phyloP scores from a whole-genome alignment of 2,329 filamentous ascomycete genomes.

The Lithohypha guttulata region DNA sequence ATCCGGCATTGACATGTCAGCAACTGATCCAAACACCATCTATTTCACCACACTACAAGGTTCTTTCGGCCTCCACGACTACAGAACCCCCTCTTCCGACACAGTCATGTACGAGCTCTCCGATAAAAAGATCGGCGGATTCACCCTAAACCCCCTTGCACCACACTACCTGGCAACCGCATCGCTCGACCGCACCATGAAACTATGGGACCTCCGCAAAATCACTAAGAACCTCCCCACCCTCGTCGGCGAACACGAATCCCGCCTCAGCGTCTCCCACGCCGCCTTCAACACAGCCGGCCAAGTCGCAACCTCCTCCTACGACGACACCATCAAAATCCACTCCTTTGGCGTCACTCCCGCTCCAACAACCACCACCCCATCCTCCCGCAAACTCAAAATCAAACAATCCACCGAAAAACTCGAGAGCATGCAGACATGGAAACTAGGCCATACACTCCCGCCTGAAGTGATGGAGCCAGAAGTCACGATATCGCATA shows the following conservation, averaged over 20 bases:
- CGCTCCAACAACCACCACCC: not conserved
- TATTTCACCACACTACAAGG: constrained; percentile 84
- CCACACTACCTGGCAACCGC: constrained; percentile 81
- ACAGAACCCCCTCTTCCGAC: constrained; percentile 47
- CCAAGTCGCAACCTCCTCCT: constrained; percentile 81
- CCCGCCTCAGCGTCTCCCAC: constrained; percentile 77
- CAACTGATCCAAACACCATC: constrained; percentile 58
- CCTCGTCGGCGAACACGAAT: constrained; percentile 70
- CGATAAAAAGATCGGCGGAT: constrained; percentile 93
- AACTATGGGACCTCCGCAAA: constrained; percentile 84
- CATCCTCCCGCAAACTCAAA: constrained; percentile 3
- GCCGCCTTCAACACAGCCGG: constrained; percentile 80
- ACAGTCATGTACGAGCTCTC: constrained; percentile 63
- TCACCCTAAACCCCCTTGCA: constrained; percentile 67
- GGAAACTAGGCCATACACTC: constrained; percentile 50
- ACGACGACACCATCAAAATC: constrained; percentile 91
- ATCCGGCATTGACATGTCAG: constrained; percentile 70
- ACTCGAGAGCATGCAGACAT: constrained; percentile 44
- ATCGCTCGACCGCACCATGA: constrained; percentile 76
- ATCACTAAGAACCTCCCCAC: constrained; percentile 53
- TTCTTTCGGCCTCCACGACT: constrained; percentile 68
- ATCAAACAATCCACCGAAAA: constrained; percentile 22
- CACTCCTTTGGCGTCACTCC: constrained; percentile 56
- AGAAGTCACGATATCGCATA: constrained; percentile 60
- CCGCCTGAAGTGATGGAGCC: constrained; percentile 57